Evolutionary conservation across 352 stramenopile species (phyloP).

Genomic region (Globisporangium nunn): DNA sequence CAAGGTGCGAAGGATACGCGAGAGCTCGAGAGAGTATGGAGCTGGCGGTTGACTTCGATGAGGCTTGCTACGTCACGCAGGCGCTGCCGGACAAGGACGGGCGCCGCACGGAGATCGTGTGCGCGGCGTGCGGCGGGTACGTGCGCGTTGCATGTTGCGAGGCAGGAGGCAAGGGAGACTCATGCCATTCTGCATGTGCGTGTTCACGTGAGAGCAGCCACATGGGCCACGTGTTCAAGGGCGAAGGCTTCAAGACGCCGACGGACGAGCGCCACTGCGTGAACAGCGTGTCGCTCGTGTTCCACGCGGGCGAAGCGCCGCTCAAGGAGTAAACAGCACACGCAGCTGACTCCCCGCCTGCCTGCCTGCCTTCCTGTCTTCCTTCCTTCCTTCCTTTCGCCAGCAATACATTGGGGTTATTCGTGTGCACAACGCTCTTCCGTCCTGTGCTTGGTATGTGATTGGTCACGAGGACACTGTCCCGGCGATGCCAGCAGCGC

Average conservation of each 20-base stretch:
- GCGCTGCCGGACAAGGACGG: slow-evolving; percentile 63
- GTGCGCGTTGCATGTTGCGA: slow-evolving; percentile 3
- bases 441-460: neutral
- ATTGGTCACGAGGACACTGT: neutral
- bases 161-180: neutral
- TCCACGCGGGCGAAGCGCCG: slow-evolving; percentile 57
- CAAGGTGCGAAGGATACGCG: slow-evolving; percentile 27
- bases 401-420: no score
- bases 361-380: neutral
- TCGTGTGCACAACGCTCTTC: neutral
- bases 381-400: no score
- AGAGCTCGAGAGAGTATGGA: no score
- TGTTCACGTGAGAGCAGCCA: slow-evolving; percentile 30
- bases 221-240: slow-evolving; percentile 90
- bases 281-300: slow-evolving; percentile 87
- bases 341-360: no score
- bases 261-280: slow-evolving; percentile 89
- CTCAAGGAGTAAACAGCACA: slow-evolving; percentile 17
- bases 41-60: no score
- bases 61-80: slow-evolving; percentile 14
- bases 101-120: slow-evolving; percentile 83
- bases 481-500: neutral
- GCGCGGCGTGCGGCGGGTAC: slow-evolving; percentile 79
- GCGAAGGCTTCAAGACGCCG: slow-evolving; percentile 80
- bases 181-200: slow-evolving; percentile 4